phyloP scores from a whole-genome alignment of 441 rosid species.

The Populus hybrid region DNA sequence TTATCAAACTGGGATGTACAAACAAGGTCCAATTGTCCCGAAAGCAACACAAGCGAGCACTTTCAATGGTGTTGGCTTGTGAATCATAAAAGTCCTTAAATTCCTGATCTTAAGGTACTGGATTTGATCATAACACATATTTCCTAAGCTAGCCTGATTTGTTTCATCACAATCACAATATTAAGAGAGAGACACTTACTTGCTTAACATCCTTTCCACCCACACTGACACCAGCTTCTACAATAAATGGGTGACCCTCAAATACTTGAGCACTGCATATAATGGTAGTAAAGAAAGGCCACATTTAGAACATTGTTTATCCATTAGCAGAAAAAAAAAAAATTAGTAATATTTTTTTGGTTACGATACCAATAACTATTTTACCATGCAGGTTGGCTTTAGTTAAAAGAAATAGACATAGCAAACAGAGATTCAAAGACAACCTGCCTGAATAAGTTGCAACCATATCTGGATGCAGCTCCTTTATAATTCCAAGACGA shows the following conservation, averaged over 20 bases:
- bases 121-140: background rate
- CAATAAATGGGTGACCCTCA: conserved; percentile 97
- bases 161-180: background rate
- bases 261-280: conserved; percentile 93
- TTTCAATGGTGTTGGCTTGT: background rate
- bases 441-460: conserved; percentile 98
- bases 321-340: background rate
- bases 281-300: conserved; percentile 21
- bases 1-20: background rate
- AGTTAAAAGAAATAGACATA: background rate
- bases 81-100: background rate
- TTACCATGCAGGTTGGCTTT: background rate
- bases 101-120: background rate
- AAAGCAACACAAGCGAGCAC: background rate
- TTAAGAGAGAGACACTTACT: conserved; percentile 34
- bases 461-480: conserved; percentile 98
- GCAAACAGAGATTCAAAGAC: conserved; percentile 24
- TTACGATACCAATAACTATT: background rate
- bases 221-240: conserved; percentile 97
- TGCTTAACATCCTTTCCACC: conserved; percentile 98
- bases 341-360: background rate
- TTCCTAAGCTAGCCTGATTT: background rate
- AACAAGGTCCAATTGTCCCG: background rate
- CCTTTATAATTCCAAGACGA: conserved; percentile 97
- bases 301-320: conserved; percentile 4